Evolutionary conservation across 2,329 filamentous ascomycete genomes (phyloP), one percentile per base, ranked within the genome.

Genomic region (Aspergillus puulaauensis): DNA sequence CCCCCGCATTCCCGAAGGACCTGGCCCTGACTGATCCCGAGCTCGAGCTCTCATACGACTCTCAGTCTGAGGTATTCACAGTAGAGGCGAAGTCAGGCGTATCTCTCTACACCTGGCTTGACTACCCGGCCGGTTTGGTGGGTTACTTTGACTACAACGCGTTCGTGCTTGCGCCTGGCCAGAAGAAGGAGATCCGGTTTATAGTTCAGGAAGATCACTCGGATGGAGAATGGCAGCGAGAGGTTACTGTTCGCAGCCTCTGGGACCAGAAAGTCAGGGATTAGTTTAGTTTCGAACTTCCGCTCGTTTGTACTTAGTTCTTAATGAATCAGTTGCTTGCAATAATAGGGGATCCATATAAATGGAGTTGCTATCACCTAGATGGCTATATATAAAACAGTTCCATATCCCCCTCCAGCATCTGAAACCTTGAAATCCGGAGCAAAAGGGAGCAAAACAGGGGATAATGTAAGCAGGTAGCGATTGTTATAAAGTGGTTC

Each of bases 71-170:
- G 3, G 73, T 69, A 3, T 84, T 83, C 60, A 79, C 73, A 0
- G 77, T 84, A 1, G 73, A 75, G 35, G 81, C 82, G 0, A 79
- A 70, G 14, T 73, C 60, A 0, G 82, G 80, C 0, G 74, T 83
- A 0, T 80, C 82, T 3, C 73, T 81, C 4, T 84, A 81, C 72
- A 83, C 82, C 1, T 85, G 82, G 82, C 66, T 85, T 2, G 81
- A 82, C 53, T 79, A 83, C 56, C 81, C 82, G 1, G 69, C 75
- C 1, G 79, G 77, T 0, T 72, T 76, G 1, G 75, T 84, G 9
- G 73, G 82, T 0, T 76, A 77, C 35, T 86, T 85, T 58, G 78
- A 83, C 6, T 72, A 77, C 1, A 85, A 86, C 65, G 77, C 76
- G 0, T 85, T 86, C 59, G 77, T 80, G 66, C 64, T 86, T 35